Base-by-base conservation (phyloP, 805 yeast species). In the Zygotorulaspora chibaensis region DNA sequence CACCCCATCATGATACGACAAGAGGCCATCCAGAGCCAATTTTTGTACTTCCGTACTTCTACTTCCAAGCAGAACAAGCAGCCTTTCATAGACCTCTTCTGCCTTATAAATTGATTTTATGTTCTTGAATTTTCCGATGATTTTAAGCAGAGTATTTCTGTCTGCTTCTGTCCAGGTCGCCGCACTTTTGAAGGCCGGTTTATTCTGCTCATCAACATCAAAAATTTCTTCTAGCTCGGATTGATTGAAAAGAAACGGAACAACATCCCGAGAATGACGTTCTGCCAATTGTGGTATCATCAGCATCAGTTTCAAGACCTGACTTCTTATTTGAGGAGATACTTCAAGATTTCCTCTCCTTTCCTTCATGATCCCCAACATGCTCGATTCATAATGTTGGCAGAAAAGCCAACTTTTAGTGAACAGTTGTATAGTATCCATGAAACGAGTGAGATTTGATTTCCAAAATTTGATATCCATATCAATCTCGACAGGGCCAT, bases 261-360 rank as follows among this genome's bases (percentile, higher is more conserved):
- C 76, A 16, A 91, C 62, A 8, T 66, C 68, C 2, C 67, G 52
- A 2, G 83, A 78, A 55, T 84, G 76, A 15, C 67, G 63, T 62
- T 91, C 97, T 1, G 88, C 91, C 31, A 86, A 53, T 11, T 69
- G 67, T 1, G 96, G 88, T n/a, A 83, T 68, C 18, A 71, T 65
- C 12, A 67, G 62, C 45, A 90, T 69, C 0, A 81, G 74, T 37
- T 46, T 49, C 13, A 88, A 67, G 2, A 78, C 73, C 53, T 83
- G 81, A 3, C 71, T 60, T 47, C 91, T 70, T 49, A 79, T 64
- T 45, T 75, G 71, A 8, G 62, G 65, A n/a, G 77, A 73, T 48
- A 67, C 73, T 1, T 56, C 50, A 16, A 65, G 53, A 13, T 65
- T 65, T 4, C 73, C 74, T 41, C 75, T 66, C 29, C 54, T 53